A percentile compares a stretch with the other conserved stretches of the same genome.
Conservation (phyloP, 2,329 filamentous ascomycete genomes). For the Aspergillus ochraceus region DNA sequence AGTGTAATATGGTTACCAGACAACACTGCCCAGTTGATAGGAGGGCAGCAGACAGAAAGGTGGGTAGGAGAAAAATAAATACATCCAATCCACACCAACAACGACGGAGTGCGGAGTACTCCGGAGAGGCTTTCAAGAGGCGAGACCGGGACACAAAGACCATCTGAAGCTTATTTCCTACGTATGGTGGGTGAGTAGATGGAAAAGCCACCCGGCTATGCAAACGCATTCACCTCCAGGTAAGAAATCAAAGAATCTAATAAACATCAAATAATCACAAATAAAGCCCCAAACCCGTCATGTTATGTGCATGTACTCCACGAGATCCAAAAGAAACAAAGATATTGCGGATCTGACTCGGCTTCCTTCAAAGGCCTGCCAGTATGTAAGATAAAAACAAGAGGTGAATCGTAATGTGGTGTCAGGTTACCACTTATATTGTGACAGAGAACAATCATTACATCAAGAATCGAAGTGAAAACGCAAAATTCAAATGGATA, state of each 20-base stretch:
- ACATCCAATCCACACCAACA: too few species aligned
- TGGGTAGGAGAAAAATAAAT: too few species aligned
- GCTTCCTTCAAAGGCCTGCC: constrained; percentile 8
- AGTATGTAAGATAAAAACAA: constrained; percentile 3
- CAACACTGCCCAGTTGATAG: too few species aligned
- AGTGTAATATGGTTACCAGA: too few species aligned
- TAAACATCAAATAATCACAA: not conserved
- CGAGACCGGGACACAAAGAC: too few species aligned
- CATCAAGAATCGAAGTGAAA: constrained; percentile 8
- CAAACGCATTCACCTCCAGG: not conserved
- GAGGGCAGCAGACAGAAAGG: too few species aligned
- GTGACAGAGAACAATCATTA: constrained; percentile 19
- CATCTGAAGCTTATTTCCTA: too few species aligned
- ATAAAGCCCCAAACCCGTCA: not conserved
- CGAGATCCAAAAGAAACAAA: constrained; percentile 9
- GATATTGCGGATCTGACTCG: constrained; percentile 13
- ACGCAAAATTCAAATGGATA: constrained; percentile 3
- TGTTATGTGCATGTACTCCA: not conserved
- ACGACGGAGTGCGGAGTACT: too few species aligned
- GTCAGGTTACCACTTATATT: constrained; percentile 11
- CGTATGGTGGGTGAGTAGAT: too few species aligned
- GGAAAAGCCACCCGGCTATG: too few species aligned
- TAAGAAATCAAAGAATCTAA: not conserved
- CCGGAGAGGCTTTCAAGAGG: too few species aligned
- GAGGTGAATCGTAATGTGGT: constrained; percentile 21